Evolutionary conservation across 1,284 basidiomycete species (phyloP).

Genomic region (Naganishia sp.): DNA sequence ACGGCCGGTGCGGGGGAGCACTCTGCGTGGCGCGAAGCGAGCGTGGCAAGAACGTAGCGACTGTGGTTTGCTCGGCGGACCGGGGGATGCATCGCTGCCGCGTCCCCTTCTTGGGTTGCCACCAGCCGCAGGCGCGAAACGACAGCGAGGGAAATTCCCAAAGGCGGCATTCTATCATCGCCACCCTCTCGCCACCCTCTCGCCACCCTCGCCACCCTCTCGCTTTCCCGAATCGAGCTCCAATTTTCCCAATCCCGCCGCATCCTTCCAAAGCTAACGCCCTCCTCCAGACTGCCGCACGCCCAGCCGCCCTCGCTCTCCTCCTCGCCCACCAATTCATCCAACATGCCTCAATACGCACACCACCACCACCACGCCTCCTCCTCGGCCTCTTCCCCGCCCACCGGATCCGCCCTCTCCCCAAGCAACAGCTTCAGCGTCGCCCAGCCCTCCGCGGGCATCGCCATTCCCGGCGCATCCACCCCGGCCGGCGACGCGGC

Average conservation of each 20-base stretch:
- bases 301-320: slow-evolving; percentile 50
- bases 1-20: too few relatives aligned
- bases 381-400: slow-evolving; percentile 10
- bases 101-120: too few relatives aligned
- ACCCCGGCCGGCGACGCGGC: neutral
- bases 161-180: too few relatives aligned
- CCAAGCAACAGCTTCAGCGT: slow-evolving; percentile 23
- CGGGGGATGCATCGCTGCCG: too few relatives aligned
- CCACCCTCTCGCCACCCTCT: too few relatives aligned
- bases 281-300: slow-evolving; percentile 48
- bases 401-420: slow-evolving; percentile 11
- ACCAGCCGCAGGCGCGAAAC: too few relatives aligned
- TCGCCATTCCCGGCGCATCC: slow-evolving; percentile 26
- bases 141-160: too few relatives aligned
- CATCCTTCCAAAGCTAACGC: neutral
- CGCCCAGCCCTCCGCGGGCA: slow-evolving; percentile 4
- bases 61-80: too few relatives aligned
- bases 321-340: slow-evolving; percentile 46
- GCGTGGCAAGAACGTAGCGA: too few relatives aligned
- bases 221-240: neutral
- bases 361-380: slow-evolving; percentile 34
- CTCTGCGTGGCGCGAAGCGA: too few relatives aligned
- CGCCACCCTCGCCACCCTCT: neutral
- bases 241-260: too few relatives aligned
- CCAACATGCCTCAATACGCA: slow-evolving; percentile 37